Evolutionary conservation across 768 basidiomycete species (phyloP).

Genomic region (Mycena filopes): DNA sequence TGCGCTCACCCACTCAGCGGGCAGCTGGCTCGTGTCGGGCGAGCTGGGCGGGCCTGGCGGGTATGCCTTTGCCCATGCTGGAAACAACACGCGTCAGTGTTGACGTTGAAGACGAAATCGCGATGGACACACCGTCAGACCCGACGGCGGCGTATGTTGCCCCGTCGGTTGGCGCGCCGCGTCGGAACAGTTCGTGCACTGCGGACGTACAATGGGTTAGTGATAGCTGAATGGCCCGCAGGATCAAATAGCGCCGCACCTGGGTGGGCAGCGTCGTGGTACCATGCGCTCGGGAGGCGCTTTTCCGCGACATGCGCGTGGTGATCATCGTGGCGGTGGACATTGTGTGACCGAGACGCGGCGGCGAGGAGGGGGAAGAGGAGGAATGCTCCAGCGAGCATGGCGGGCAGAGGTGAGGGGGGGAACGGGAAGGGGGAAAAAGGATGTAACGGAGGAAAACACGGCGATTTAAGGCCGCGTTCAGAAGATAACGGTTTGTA

Average conservation of each 20-base stretch:
- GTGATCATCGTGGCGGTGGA: background rate
- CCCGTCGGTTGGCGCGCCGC: conserved; percentile 45
- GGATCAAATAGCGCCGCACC: conserved; percentile 6
- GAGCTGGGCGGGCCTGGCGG: conserved; percentile 2
- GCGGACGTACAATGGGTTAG: background rate
- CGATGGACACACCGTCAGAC: conserved; percentile 45
- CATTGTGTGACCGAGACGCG: background rate
- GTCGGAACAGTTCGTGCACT: conserved; percentile 67
- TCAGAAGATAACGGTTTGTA: too few species aligned
- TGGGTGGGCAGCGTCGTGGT: conserved; percentile 65
- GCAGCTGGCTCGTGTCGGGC: conserved; percentile 7
- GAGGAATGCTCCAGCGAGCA: conserved; percentile 8
- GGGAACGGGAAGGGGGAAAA: too few species aligned
- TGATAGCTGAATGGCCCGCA: background rate
- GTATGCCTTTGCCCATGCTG: conserved; percentile 7
- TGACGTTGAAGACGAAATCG: background rate
- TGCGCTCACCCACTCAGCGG: conserved; percentile 39
- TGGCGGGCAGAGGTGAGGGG: conserved; percentile 1
- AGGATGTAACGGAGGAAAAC: conserved; percentile 2
- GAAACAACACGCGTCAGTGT: background rate
- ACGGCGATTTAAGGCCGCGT: background rate
- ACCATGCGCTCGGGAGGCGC: conserved; percentile 62
- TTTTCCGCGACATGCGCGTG: conserved; percentile 15
- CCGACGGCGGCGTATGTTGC: conserved; percentile 5
- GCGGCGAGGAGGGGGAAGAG: conserved; percentile 16